Evolutionary conservation across 1,284 basidiomycete species (phyloP).

Genomic region (Testicularia cyperi): DNA sequence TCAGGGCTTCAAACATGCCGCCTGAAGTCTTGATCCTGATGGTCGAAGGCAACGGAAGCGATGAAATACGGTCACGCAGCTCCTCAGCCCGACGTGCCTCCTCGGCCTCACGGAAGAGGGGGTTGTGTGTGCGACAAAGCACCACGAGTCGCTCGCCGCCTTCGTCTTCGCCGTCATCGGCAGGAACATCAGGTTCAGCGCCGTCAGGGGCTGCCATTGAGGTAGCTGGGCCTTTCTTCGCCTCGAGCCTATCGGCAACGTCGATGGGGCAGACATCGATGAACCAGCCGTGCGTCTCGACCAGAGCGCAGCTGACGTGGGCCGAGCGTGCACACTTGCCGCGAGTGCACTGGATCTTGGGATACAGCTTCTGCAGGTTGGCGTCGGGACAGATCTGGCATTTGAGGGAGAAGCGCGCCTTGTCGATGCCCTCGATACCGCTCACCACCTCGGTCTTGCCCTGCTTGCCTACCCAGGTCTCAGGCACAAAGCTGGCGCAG

Average conservation of each 20-base stretch:
- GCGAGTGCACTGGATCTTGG: conserved; percentile 89
- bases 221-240: conserved; percentile 14
- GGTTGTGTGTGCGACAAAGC: conserved; percentile 57
- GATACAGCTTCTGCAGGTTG: conserved; percentile 73
- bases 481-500: conserved; percentile 55
- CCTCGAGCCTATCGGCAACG: conserved; percentile 51
- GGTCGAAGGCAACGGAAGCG: conserved; percentile 19
- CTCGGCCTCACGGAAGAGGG: conserved; percentile 38
- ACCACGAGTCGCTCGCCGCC: conserved; percentile 53
- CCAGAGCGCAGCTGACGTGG: conserved; percentile 81
- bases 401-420: conserved; percentile 65
- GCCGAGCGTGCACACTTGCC: conserved; percentile 90
- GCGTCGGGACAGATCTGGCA: conserved; percentile 77
- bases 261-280: conserved; percentile 40
- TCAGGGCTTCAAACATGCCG: conserved; percentile 38
- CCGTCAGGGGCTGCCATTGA: conserved; percentile 1
- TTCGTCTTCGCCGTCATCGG: neutral
- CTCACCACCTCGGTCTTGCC: conserved; percentile 38
- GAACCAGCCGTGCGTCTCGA: conserved; percentile 53
- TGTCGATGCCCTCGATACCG: conserved; percentile 48
- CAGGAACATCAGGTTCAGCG: conserved; percentile 14
- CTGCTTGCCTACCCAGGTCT: conserved; percentile 50
- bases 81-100: conserved; percentile 34
- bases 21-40: conserved; percentile 41
- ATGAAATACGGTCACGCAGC: conserved; percentile 26